Base-by-base conservation (phyloP, 495 filamentous ascomycete genomes). In the Neurospora africana region DNA sequence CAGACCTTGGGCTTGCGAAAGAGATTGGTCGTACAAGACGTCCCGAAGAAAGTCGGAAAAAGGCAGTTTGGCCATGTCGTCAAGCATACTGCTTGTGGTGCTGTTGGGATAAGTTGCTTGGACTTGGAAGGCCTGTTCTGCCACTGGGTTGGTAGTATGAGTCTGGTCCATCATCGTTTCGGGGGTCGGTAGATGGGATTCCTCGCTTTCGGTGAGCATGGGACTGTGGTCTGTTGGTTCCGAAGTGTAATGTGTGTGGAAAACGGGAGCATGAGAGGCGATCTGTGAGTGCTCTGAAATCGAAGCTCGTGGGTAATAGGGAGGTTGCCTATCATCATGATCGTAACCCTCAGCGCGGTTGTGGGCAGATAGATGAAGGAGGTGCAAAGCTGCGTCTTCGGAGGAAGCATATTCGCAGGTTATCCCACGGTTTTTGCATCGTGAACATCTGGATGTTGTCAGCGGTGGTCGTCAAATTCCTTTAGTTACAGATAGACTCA, bases 351-450 rank as follows among this genome's bases (percentile, higher is more conserved):
- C 75, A 74, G 72, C 44, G 69, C 68, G 68, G 74, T 79, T 30
- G 74, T 65, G 53, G 0, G 53, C 76, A 5, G 79, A 79, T n/a
- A 81, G 74, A 72, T 81, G 79, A n/a, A 79, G 77, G 19, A 79
- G 72, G n/a, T 79, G 78, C 72, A 77, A 70, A 36, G 81, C 76
- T 30, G 78, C 77, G 39, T 81, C 76, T 76, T 84, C 80, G 2
- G 80, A 80, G 19, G 81, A 80, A 2, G 79, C 81, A 75, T 81
- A 83, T 68, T 86, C 83, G 73, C 85, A 87, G 3, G 76, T 71
- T 4, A 86, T 70, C 35, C 82, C 81, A 35, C 83, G 81, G 71
- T 81, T 83, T 37, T 80, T 81, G 71, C 86, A 87, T 37, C 85
- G 82, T 23, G 80, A 79, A 73, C 86, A 87, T 68, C 78, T 79